These are phyloP conservation scores for Leptographium procerum DNA, from an alignment of 2,329 filamentous ascomycete species.

Conservation along the genomic window DNA sequence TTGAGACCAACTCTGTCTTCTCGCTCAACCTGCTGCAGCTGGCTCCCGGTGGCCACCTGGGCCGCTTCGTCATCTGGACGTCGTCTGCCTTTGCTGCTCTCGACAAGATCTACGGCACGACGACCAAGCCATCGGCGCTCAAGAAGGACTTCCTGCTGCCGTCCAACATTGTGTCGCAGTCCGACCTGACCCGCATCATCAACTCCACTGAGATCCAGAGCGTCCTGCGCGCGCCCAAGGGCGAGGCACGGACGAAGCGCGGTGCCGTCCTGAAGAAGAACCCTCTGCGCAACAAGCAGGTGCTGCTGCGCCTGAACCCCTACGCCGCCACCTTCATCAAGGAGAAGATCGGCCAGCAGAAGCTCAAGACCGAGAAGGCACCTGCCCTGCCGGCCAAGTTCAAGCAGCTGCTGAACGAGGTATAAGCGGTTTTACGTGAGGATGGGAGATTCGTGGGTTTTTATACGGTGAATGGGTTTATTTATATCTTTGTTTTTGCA, in stretches of 20 bases:
- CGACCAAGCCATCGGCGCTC: constrained; percentile 75
- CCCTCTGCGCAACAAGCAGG: constrained; percentile 97
- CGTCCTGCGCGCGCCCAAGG: constrained; percentile 85
- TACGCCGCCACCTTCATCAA: constrained; percentile 87
- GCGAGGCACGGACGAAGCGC: constrained; percentile 82
- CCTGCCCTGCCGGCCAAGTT: constrained; percentile 14
- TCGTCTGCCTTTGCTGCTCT: constrained; percentile 94
- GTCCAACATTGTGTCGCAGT: constrained; percentile 82
- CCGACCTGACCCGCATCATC: constrained; percentile 94
- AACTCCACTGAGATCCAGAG: constrained; percentile 98
- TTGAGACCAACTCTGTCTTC: constrained; percentile 91
- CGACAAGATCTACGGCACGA: constrained; percentile 92
- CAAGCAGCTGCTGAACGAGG: constrained; percentile 17
- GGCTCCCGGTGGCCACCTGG: constrained; percentile 95
- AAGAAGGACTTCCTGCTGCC: constrained; percentile 99
- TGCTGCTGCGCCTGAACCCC: constrained; percentile 96
- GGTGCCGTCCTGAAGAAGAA: constrained; percentile 98
- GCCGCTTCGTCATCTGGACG: constrained; percentile 98
- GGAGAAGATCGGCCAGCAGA: constrained; percentile 68
- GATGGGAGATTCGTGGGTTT: background rate
- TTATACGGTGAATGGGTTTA: background rate
- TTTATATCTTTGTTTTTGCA: background rate
- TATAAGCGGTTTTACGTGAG: constrained; percentile 2
- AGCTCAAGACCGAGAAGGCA: constrained; percentile 23
- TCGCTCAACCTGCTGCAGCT: constrained; percentile 98